Conservation (phyloP, 495 filamentous ascomycete genomes). For the Aspergillus hancockii region DNA sequence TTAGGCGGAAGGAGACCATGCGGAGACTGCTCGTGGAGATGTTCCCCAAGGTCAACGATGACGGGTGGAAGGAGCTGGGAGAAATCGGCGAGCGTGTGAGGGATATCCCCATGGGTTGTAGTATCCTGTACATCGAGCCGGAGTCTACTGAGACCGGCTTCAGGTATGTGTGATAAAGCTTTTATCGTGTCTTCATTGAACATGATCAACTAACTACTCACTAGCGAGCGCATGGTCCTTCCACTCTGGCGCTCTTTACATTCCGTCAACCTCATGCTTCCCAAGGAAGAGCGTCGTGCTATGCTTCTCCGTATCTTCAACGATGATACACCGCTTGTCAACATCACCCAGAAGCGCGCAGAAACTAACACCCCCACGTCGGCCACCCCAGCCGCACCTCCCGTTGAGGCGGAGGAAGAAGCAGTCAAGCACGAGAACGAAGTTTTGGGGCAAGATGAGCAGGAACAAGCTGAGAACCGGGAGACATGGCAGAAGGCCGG, state of each 20-base stretch:
- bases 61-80: conserved; percentile 71
- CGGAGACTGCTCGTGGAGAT: conserved; percentile 83
- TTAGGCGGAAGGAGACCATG: conserved; percentile 75
- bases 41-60: conserved; percentile 78
- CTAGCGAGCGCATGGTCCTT: conserved; percentile 75
- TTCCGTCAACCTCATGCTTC: conserved; percentile 91
- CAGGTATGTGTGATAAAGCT: conserved; percentile 38
- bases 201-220: conserved; percentile 18
- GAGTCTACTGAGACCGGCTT: conserved; percentile 70
- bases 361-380: conserved; percentile 19
- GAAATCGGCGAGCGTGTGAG: conserved; percentile 86
- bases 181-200: conserved; percentile 2
- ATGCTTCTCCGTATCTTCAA: conserved; percentile 92
- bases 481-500: conserved; percentile 44
- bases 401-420: conserved; percentile 39
- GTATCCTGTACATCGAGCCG: conserved; percentile 79
- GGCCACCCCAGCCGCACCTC: conserved; percentile 22
- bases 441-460: conserved; percentile 40
- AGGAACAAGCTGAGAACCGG: conserved; percentile 36
- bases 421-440: conserved; percentile 37
- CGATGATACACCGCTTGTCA: conserved; percentile 69
- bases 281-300: conserved; percentile 91
- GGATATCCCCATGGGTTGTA: conserved; percentile 86
- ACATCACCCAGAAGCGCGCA: conserved; percentile 48
- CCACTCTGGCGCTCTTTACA: conserved; percentile 89